Evolutionary conservation across 1,139 yeast species (phyloP).

Genomic region (Suhomyces ambrosiae): DNA sequence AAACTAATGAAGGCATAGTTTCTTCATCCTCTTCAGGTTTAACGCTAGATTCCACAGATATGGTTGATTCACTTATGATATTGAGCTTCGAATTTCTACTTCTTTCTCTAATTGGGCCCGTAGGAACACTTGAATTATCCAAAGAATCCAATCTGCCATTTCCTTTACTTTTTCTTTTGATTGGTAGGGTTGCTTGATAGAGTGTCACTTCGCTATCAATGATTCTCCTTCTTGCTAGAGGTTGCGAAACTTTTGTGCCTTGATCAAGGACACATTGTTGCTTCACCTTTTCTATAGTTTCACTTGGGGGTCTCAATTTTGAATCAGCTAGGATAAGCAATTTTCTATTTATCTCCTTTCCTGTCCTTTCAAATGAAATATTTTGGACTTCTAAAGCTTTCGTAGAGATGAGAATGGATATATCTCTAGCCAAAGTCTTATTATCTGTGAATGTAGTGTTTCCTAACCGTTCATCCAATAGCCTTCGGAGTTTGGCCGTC

Average conservation of each 20-base stretch:
- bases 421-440: conserved; percentile 51
- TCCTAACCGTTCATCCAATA: conserved; percentile 38
- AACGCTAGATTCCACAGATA: conserved; percentile 15
- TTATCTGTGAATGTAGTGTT: conserved; percentile 45
- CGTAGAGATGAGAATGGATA: conserved; percentile 22
- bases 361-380: conserved; percentile 31
- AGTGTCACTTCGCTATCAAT: conserved; percentile 37
- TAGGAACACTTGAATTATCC: conserved; percentile 4
- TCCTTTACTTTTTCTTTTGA: conserved; percentile 13
- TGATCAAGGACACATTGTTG: conserved; percentile 30
- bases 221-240: conserved; percentile 25
- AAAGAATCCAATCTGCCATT: conserved; percentile 27
- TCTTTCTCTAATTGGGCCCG: conserved; percentile 1
- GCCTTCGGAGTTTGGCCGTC: conserved; percentile 34
- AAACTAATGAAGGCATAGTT: conserved; percentile 24
- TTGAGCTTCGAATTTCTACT: conserved; percentile 4
- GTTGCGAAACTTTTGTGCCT: conserved; percentile 21
- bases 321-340: conserved; percentile 37
- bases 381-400: conserved; percentile 32
- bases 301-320: conserved; percentile 30
- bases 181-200: conserved; percentile 16
- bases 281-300: conserved; percentile 29
- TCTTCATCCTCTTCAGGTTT: conserved; percentile 7
- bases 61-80: neutral
- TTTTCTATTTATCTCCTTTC: conserved; percentile 34